Evolutionary conservation across 768 basidiomycete genomes (phyloP).

Genomic region (Leccinum aurantiacum): DNA sequence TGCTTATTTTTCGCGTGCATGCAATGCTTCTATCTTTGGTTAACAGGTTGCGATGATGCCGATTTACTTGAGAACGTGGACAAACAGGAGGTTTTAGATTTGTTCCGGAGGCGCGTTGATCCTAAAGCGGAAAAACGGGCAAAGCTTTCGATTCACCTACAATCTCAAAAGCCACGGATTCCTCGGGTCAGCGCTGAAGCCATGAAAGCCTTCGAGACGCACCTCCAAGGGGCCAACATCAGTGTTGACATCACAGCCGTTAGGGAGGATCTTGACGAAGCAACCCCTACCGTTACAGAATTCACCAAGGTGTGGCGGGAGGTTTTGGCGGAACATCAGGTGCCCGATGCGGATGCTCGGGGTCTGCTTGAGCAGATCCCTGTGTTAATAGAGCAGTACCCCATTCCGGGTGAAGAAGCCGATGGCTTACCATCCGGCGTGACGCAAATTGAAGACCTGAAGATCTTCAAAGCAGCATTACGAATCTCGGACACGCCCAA

Average conservation of each 20-base stretch:
- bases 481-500: constrained; percentile 54
- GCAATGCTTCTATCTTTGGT: not conserved
- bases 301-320: constrained; percentile 66
- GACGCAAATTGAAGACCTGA: constrained; percentile 62
- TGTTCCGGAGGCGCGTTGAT: constrained; percentile 72
- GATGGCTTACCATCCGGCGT: constrained; percentile 48
- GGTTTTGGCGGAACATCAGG: constrained; percentile 40
- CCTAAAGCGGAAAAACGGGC: constrained; percentile 66
- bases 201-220: constrained; percentile 56
- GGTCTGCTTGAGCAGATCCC: constrained; percentile 57
- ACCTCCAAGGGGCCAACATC: constrained; percentile 50
- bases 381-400: constrained; percentile 53
- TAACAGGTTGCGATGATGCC: constrained; percentile 71
- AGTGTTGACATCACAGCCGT: constrained; percentile 50
- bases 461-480: constrained; percentile 64
- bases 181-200: constrained; percentile 66
- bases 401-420: constrained; percentile 52
- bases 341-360: constrained; percentile 40
- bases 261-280: constrained; percentile 51
- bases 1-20: not conserved
- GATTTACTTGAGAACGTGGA: constrained; percentile 59
- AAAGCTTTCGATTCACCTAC: constrained; percentile 83
- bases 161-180: constrained; percentile 62
- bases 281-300: constrained; percentile 54
- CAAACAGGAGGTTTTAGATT: constrained; percentile 69